Percentiles rank a stretch among this genome's conserved stretches.
These are phyloP conservation scores for Avena insularis DNA, from an alignment of 176 grass and related monocot species.

Conservation along the genomic window DNA sequence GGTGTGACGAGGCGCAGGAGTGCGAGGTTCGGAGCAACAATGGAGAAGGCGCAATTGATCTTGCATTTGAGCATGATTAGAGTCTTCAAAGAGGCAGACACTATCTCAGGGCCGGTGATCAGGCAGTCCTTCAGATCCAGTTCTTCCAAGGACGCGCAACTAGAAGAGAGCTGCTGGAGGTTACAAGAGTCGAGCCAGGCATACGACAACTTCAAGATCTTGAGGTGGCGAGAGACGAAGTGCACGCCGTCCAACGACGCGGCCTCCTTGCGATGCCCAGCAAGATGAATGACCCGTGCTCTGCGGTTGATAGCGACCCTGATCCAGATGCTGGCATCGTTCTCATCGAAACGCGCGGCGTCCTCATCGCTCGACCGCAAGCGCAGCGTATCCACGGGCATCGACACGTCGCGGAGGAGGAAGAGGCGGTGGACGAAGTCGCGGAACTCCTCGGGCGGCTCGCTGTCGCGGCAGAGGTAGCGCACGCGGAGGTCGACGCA, in stretches of 20 bases:
- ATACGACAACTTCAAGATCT: too few species aligned
- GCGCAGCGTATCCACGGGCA: background rate
- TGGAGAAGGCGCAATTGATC: background rate
- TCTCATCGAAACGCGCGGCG: background rate
- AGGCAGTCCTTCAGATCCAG: constrained; percentile 20
- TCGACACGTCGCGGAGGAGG: background rate
- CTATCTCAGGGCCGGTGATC: background rate
- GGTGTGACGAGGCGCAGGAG: background rate
- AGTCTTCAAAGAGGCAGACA: constrained; percentile 32
- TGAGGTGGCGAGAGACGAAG: background rate
- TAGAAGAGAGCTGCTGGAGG: background rate
- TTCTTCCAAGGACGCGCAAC: constrained; percentile 21
- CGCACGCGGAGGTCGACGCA: too few species aligned
- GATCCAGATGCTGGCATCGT: background rate
- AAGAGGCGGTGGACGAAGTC: background rate
- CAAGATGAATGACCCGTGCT: background rate
- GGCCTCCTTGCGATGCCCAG: background rate
- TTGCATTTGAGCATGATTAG: constrained; percentile 26
- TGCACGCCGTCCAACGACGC: too few species aligned
- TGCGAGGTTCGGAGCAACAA: constrained; percentile 29
- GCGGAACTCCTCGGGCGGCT: background rate
- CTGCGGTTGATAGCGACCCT: background rate
- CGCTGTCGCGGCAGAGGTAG: background rate
- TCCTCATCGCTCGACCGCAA: background rate
- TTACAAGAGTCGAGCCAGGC: too few species aligned